Evolutionary conservation across 192 early-diverging fungal species (phyloP), one percentile per base, ranked within the genome.

Genomic region (Jimgerdemannia flammicorona): DNA sequence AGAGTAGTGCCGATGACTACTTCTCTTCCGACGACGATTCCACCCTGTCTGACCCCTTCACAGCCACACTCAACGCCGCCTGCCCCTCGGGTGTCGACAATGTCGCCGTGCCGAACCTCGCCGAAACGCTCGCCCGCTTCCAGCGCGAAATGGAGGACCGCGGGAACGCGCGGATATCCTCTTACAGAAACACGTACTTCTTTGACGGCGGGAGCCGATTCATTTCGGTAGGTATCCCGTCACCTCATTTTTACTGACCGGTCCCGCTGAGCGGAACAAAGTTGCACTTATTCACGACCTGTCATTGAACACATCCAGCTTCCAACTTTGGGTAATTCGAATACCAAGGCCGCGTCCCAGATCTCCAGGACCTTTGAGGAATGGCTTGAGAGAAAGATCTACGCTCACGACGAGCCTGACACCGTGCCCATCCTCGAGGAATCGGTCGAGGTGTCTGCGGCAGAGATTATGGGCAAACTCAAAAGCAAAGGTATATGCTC

Each of bases 381-480:
- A n/a, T 81, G 80, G 80, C 74, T 81, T 6, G 75, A 81, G 70
- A 70, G 78, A 17, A 81, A 81, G 41, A 41, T 81, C 41, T 77
- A 74, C 44, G 54, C 75, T 40, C 68, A 74, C 8, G 29, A 68
- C 39, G 64, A 41, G 40, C 20, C 64, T 20, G 82, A 84, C 19
- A 41, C 44, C 10, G 71, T 84, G 17, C 82, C 82, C 1, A 84
- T 84, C 4, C 59, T 84, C 11, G 79, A 84, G 69, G 82, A 84
- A 42, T 72, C 68, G 39, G 80, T 78, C 3, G 80, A 84, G n/a
- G 29, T 79, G 19, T 74, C 77, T 64, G 77, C 79, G 19, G 82
- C 80, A 72, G 75, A 78, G 63, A 72, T 84, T 7, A 65, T 84
- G 66, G 72, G 73, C 11, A 80, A 74, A 7, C 40, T 84, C 17